Percentiles rank a stretch among this genome's conserved stretches.
Evolutionary conservation across 495 filamentous ascomycete species (phyloP).

Genomic region (Lentithecium fluviatile): DNA sequence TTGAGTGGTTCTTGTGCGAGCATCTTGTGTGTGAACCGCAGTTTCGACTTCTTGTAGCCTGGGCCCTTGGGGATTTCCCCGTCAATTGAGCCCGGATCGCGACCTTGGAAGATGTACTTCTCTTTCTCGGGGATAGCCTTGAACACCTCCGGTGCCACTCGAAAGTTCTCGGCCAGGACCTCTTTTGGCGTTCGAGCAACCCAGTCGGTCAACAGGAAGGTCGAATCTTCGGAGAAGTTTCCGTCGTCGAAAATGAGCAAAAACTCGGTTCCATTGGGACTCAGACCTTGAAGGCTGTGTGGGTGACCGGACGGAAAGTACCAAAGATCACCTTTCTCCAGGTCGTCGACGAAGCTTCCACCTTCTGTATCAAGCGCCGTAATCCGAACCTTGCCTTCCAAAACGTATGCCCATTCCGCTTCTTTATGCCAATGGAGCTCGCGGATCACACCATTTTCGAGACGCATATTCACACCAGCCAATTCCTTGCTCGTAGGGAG

Average conservation of each 20-base stretch:
- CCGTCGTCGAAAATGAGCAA: slow-evolving; percentile 70
- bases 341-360: slow-evolving; percentile 66
- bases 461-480: slow-evolving; percentile 77
- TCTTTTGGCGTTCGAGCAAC: slow-evolving; percentile 63
- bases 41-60: slow-evolving; percentile 56
- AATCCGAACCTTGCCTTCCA: slow-evolving; percentile 56
- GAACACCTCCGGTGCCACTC: slow-evolving; percentile 59
- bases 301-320: slow-evolving; percentile 73
- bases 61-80: slow-evolving; percentile 45
- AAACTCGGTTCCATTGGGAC: slow-evolving; percentile 67
- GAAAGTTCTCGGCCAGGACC: slow-evolving; percentile 66
- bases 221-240: slow-evolving; percentile 67
- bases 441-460: slow-evolving; percentile 67
- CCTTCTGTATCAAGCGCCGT: slow-evolving; percentile 64
- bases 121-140: slow-evolving; percentile 56
- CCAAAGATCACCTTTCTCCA: slow-evolving; percentile 70
- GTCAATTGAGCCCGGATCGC: slow-evolving; percentile 57
- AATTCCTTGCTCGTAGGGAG: slow-evolving; percentile 64
- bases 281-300: slow-evolving; percentile 66
- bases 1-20: slow-evolving; percentile 55
- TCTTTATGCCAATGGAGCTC: slow-evolving; percentile 74
- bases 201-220: slow-evolving; percentile 68
- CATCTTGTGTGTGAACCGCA: slow-evolving; percentile 63
- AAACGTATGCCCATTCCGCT: slow-evolving; percentile 68
- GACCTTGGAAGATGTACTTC: slow-evolving; percentile 70